These are phyloP conservation scores for Nothopassalora personata DNA, from an alignment of 2,329 filamentous ascomycete genomes.

Conservation along the genomic window DNA sequence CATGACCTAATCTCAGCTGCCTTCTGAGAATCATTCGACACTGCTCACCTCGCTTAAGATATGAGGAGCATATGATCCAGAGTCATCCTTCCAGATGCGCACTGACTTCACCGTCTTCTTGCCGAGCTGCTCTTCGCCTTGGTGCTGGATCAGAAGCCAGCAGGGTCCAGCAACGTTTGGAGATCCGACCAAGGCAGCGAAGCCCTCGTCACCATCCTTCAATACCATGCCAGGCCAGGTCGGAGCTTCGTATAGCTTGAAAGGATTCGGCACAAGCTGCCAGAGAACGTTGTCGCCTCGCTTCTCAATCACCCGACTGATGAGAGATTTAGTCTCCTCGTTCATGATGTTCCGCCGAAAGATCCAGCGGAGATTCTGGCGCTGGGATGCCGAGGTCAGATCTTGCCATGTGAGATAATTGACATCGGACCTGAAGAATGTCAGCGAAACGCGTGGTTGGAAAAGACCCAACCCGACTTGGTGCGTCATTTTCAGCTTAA, in stretches of 20 bases:
- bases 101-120: constrained; percentile 8
- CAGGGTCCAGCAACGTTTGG: constrained; percentile 11
- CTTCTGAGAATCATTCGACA: neutral
- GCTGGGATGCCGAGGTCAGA: constrained; percentile 2
- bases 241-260: constrained; percentile 3
- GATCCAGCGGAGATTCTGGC: constrained; percentile 6
- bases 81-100: constrained; percentile 10
- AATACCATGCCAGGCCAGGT: constrained; percentile 8
- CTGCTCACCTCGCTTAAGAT: constrained; percentile 15
- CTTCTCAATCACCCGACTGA: constrained; percentile 5
- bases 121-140: neutral
- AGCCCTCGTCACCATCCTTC: constrained; percentile 1
- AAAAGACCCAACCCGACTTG: too few species aligned
- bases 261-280: neutral
- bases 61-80: constrained; percentile 5
- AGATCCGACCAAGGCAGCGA: constrained; percentile 8
- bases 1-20: neutral
- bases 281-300: neutral
- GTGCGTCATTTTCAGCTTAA: too few species aligned
- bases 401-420: constrained; percentile 6
- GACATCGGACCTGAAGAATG: constrained; percentile 9
- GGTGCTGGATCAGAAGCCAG: constrained; percentile 18
- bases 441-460: neutral
- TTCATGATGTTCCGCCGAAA: constrained; percentile 14
- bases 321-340: constrained; percentile 8